Conservation (phyloP, 2,329 filamentous ascomycete genomes). For the Leptographium flavum region DNA sequence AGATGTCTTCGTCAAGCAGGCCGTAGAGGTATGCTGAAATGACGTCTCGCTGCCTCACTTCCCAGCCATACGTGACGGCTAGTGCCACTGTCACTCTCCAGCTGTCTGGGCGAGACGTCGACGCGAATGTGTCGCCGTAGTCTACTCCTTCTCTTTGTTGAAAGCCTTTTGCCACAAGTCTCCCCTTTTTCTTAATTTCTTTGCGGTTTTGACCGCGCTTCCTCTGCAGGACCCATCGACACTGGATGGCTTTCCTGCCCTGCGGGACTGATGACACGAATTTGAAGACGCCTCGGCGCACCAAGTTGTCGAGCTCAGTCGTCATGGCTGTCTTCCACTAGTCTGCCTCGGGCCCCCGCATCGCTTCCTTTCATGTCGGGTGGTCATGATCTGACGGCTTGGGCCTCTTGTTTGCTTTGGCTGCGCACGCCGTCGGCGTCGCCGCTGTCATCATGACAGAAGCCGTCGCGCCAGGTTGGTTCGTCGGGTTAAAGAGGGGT, state of each 20-base stretch:
- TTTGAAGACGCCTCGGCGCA: too few species aligned
- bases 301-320: too few species aligned
- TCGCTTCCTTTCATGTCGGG: too few species aligned
- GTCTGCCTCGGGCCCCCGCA: too few species aligned
- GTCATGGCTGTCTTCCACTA: too few species aligned
- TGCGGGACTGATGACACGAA: too few species aligned
- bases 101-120: not conserved
- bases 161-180: not conserved
- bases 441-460: not conserved
- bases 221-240: not conserved
- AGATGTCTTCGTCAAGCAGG: not conserved
- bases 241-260: not conserved
- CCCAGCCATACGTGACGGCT: not conserved
- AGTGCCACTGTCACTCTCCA: not conserved
- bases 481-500: too few species aligned
- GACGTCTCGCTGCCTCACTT: not conserved
- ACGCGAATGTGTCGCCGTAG: not conserved
- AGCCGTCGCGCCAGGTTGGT: not conserved
- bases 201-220: not conserved
- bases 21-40: not conserved
- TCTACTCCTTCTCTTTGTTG: not conserved
- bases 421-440: too few species aligned
- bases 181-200: not conserved
- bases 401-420: too few species aligned
- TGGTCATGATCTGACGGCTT: too few species aligned